phyloP scores from a whole-genome alignment of 225 moss, liverwort and hornwort genomes.

The Pseudisothecium myosuroides region DNA sequence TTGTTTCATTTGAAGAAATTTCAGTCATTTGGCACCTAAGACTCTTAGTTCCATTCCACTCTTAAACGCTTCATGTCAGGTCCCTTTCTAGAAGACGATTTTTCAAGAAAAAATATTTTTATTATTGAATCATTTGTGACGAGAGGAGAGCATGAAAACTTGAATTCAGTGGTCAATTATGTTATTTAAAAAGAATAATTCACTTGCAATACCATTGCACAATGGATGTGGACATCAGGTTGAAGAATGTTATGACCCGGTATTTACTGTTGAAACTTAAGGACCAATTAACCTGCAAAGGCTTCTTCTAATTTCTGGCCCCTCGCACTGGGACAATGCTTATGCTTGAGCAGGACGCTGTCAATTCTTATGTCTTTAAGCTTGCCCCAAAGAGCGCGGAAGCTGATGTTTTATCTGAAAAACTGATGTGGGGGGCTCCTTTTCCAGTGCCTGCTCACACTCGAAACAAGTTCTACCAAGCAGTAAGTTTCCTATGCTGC shows the following conservation, averaged over 20 bases:
- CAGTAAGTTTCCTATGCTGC: slow-evolving; percentile 25
- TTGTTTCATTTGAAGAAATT: not conserved
- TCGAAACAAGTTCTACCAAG: slow-evolving; percentile 74
- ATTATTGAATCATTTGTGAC: not conserved
- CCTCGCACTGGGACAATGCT: not conserved
- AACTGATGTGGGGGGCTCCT: slow-evolving; percentile 73
- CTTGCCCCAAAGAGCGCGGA: slow-evolving; percentile 33
- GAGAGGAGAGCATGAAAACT: not conserved
- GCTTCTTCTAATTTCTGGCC: not conserved
- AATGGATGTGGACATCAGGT: not conserved
- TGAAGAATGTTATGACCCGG: not conserved
- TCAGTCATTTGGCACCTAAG: not conserved
- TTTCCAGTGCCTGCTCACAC: slow-evolving; percentile 77
- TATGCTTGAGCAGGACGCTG: slow-evolving; percentile 53
- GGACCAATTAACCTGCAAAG: not conserved
- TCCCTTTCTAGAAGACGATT: not conserved
- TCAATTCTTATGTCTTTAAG: slow-evolving; percentile 80
- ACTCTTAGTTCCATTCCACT: not conserved
- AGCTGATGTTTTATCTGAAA: slow-evolving; percentile 24
- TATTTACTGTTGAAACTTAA: not conserved
- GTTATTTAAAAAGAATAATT: not conserved
- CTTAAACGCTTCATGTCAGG: not conserved
- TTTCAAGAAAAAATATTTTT: not conserved
- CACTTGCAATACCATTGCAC: not conserved
- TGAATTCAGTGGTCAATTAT: not conserved